phyloP scores from a whole-genome alignment of 2,329 filamentous ascomycete species.

The Fusarium begoniae region DNA sequence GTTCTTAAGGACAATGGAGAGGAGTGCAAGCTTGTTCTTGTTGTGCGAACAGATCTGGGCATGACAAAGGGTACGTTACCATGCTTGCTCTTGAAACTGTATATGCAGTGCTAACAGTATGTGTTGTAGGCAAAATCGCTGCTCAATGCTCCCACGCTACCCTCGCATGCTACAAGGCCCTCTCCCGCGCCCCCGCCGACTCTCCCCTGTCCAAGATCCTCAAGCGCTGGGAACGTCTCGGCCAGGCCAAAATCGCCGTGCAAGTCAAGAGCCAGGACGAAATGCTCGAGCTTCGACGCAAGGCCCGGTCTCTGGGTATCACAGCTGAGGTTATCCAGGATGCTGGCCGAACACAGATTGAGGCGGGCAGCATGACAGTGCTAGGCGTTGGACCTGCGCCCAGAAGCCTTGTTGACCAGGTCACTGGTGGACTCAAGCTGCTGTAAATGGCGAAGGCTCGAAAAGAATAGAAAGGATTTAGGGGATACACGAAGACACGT shows the following conservation, averaged over 20 bases:
- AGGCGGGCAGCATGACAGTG: conserved; percentile 90
- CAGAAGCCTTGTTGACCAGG: conserved; percentile 84
- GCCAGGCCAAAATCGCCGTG: conserved; percentile 93
- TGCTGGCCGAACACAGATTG: conserved; percentile 97
- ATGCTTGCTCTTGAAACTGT: accelerated
- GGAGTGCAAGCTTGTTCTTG: conserved; percentile 93
- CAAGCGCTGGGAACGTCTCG: conserved; percentile 82
- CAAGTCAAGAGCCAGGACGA: conserved; percentile 90
- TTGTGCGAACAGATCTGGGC: conserved; percentile 91
- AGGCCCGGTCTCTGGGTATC: conserved; percentile 83
- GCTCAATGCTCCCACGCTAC: conserved; percentile 97
- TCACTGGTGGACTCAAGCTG: conserved; percentile 87
- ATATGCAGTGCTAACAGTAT: background rate
- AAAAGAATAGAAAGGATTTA: background rate
- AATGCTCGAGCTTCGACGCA: conserved; percentile 75
- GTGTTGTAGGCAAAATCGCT: conserved; percentile 84
- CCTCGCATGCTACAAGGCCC: conserved; percentile 93
- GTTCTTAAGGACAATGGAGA: conserved; percentile 59
- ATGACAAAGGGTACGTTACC: conserved; percentile 87
- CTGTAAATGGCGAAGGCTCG: conserved; percentile 59
- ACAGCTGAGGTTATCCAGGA: conserved; percentile 92
- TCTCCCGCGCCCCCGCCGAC: conserved; percentile 65
- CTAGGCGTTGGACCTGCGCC: conserved; percentile 85
- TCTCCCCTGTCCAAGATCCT: conserved; percentile 71
- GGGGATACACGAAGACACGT: background rate